phyloP scores from a whole-genome alignment of 495 filamentous ascomycete species.

The Neurospora sp. region DNA sequence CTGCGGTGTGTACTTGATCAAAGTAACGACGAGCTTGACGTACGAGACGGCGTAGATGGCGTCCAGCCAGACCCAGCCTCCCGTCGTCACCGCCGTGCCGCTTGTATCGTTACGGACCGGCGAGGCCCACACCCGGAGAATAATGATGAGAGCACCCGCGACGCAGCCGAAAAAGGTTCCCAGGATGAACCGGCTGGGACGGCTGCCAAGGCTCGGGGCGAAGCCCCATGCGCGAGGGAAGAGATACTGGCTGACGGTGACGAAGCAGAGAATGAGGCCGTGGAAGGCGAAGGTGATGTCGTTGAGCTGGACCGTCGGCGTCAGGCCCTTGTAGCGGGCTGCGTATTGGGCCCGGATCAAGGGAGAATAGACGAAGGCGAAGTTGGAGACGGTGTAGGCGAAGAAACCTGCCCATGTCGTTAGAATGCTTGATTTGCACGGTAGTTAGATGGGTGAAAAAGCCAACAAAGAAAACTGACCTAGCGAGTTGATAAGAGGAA shows the following conservation, averaged over 20 bases:
- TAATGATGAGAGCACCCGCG: constrained; percentile 43
- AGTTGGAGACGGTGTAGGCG: constrained; percentile 59
- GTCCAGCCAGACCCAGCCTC: constrained; percentile 37
- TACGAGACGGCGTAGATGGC: constrained; percentile 69
- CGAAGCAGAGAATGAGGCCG: constrained; percentile 54
- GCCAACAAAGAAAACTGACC: constrained; percentile 34
- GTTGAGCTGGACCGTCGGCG: constrained; percentile 80
- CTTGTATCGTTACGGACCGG: constrained; percentile 36
- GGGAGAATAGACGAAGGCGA: constrained; percentile 65
- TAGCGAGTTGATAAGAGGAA: constrained; percentile 69
- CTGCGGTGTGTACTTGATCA: constrained; percentile 91
- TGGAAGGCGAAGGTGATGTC: constrained; percentile 80
- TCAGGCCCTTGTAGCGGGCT: constrained; percentile 56
- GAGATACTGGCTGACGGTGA: constrained; percentile 66
- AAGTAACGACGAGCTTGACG: constrained; percentile 77
- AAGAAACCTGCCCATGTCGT: constrained; percentile 48
- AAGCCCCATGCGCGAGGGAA: constrained; percentile 67
- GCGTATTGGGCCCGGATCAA: constrained; percentile 75
- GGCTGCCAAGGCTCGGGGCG: constrained; percentile 38
- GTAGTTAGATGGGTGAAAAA: neutral
- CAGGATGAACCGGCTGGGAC: constrained; percentile 53
- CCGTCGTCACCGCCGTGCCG: neutral
- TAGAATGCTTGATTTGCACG: neutral
- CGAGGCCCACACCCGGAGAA: constrained; percentile 46
- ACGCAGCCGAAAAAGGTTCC: constrained; percentile 59